Conservation (phyloP, 495 filamentous ascomycete genomes). For the Thermochaetoides thermophila region DNA sequence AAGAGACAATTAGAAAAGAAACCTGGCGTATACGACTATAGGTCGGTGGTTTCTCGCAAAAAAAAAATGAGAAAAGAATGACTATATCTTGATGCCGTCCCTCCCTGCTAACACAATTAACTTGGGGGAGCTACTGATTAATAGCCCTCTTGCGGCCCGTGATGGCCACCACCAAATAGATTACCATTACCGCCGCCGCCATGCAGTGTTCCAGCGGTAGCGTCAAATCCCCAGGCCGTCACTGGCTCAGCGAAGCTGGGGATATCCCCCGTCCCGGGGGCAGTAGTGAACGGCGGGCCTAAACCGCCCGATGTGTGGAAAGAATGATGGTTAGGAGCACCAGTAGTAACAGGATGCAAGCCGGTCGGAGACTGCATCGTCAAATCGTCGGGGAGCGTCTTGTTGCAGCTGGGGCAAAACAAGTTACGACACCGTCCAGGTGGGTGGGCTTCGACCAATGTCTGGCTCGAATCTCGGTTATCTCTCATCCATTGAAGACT, state of each 20-base stretch:
- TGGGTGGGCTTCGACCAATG: slow-evolving; percentile 17
- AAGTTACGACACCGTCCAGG: slow-evolving; percentile 11
- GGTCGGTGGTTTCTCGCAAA: too few species aligned
- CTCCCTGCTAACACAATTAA: too few species aligned
- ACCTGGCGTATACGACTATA: too few species aligned
- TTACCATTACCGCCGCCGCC: slow-evolving; percentile 4
- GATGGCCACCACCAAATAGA: slow-evolving; percentile 10
- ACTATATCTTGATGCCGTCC: too few species aligned
- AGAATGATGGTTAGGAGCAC: slow-evolving; percentile 2
- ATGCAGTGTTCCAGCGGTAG: slow-evolving; percentile 1
- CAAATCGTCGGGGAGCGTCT: slow-evolving; percentile 8
- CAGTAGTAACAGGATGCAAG: slow-evolving; percentile 5
- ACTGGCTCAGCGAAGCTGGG: slow-evolving; percentile 4
- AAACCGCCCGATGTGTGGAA: slow-evolving; percentile 3
- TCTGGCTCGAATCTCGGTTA: slow-evolving; percentile 18
- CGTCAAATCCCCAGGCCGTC: slow-evolving; percentile 7
- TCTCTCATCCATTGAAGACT: slow-evolving; percentile 12
- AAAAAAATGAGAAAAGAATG: too few species aligned
- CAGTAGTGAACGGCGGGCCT: slow-evolving; percentile 1
- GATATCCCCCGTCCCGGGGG: slow-evolving; percentile 3
- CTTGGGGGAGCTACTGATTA: too few species aligned
- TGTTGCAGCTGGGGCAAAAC: slow-evolving; percentile 17
- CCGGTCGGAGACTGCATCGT: slow-evolving; percentile 2
- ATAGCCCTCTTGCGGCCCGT: slow-evolving; percentile 9
- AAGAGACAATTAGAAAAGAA: too few species aligned